A percentile compares a stretch with the other conserved stretches of the same genome.
These are phyloP conservation scores for Paecilomyces fulvus DNA, from an alignment of 2,329 filamentous ascomycete species.

Conservation along the genomic window DNA sequence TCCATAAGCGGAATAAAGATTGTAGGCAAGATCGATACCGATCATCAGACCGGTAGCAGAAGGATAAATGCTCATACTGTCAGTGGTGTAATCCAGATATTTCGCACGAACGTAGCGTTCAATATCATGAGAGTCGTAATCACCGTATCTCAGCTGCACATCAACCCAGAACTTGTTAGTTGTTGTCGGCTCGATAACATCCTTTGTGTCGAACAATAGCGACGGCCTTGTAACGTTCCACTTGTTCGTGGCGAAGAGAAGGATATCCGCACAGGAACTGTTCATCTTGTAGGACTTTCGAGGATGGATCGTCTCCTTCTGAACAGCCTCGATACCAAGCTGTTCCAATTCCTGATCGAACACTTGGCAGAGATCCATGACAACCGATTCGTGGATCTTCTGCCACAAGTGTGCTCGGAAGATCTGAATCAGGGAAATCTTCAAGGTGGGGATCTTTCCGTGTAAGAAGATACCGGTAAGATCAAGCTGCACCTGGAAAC, in stretches of 20 bases:
- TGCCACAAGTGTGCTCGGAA: conserved; percentile 99
- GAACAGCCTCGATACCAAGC: conserved; percentile 90
- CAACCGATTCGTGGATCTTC: conserved; percentile 97
- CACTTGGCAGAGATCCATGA: conserved; percentile 98
- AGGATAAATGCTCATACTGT: conserved; percentile 97
- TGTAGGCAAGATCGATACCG: conserved; percentile 94
- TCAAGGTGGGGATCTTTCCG: conserved; percentile 95
- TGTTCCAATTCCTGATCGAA: conserved; percentile 97
- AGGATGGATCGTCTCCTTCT: conserved; percentile 98
- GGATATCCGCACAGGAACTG: conserved; percentile 93
- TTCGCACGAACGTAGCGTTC: conserved; percentile 96
- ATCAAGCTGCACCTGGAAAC: conserved; percentile 98
- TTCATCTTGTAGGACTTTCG: conserved; percentile 99
- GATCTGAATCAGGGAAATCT: conserved; percentile 97
- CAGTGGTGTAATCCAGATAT: conserved; percentile 96
- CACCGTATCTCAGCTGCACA: conserved; percentile 90
- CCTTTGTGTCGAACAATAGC: conserved; percentile 90
- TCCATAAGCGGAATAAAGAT: conserved; percentile 94
- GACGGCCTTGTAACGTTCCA: conserved; percentile 97
- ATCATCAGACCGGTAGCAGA: conserved; percentile 97
- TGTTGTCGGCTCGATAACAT: conserved; percentile 83
- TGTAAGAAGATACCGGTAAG: conserved; percentile 97
- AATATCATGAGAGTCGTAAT: conserved; percentile 98
- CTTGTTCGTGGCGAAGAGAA: conserved; percentile 94
- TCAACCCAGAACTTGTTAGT: conserved; percentile 99